These are phyloP conservation scores for Calamus simplicifolius DNA, from an alignment of 176 grass and related monocot genomes.

Conservation along the genomic window DNA sequence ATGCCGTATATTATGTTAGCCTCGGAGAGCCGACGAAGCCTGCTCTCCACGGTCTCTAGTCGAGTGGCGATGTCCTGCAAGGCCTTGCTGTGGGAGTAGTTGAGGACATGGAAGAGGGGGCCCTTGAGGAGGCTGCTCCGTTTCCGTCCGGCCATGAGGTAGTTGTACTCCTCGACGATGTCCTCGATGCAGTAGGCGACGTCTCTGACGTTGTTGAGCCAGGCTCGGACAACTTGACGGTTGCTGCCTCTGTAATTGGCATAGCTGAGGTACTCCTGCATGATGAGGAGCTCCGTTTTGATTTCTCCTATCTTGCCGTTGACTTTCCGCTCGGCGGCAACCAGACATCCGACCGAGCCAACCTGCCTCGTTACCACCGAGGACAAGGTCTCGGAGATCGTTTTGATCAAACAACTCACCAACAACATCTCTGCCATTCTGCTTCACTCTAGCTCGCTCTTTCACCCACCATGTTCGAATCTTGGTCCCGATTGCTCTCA, in stretches of 20 bases:
- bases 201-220: conserved; percentile 24
- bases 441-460: no score
- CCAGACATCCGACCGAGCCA: no score
- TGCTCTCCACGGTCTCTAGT: background rate
- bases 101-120: conserved; percentile 9
- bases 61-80: background rate
- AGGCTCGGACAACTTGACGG: background rate
- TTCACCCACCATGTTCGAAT: no score
- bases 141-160: conserved; percentile 2
- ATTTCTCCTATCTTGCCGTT: conserved; percentile 21
- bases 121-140: background rate
- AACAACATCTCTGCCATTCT: no score
- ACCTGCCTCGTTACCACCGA: no score
- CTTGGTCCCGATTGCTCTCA: no score
- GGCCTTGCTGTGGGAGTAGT: background rate
- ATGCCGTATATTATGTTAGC: background rate
- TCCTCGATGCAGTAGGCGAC: conserved; percentile 28
- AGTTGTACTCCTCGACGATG: conserved; percentile 31
- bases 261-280: conserved; percentile 20
- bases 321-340: background rate
- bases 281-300: conserved; percentile 24
- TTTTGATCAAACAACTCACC: no score
- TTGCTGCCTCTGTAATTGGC: background rate
- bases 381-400: no score
- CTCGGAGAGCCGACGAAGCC: background rate